phyloP scores from a whole-genome alignment of 2,329 filamentous ascomycete species.

The Pyricularia sp. region DNA sequence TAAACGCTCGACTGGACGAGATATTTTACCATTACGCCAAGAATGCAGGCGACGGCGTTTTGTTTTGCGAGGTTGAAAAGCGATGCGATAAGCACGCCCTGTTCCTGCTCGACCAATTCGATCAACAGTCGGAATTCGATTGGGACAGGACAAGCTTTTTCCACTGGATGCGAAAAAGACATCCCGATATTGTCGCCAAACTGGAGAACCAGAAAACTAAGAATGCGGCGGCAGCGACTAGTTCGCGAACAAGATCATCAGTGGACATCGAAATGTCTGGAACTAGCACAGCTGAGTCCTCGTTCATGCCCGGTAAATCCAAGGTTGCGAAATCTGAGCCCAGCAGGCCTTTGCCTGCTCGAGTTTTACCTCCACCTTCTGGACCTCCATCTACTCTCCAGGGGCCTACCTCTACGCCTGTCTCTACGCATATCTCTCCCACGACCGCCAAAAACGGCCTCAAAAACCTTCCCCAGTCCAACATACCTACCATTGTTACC shows the following conservation, averaged over 20 bases:
- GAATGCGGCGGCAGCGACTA: background rate
- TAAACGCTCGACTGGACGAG: slow-evolving; percentile 13
- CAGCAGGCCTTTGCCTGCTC: background rate
- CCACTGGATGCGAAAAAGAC: slow-evolving; percentile 30
- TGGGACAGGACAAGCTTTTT: slow-evolving; percentile 35
- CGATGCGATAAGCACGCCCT: slow-evolving; percentile 34
- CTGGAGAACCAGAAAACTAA: slow-evolving; percentile 5
- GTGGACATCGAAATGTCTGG: background rate
- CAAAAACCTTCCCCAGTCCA: background rate
- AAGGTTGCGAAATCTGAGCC: background rate
- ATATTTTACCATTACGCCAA: slow-evolving; percentile 35
- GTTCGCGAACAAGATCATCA: background rate
- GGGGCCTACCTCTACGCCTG: background rate
- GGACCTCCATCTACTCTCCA: background rate
- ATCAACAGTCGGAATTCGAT: slow-evolving; percentile 23
- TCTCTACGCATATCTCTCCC: too few species aligned
- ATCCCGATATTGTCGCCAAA: slow-evolving; percentile 17
- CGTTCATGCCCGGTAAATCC: too few species aligned
- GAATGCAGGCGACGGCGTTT: slow-evolving; percentile 37
- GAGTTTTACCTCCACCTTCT: too few species aligned
- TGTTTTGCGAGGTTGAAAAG: slow-evolving; percentile 33
- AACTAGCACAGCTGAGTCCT: background rate
- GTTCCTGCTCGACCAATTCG: slow-evolving; percentile 40
- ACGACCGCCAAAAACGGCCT: too few species aligned
- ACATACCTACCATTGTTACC: slow-evolving; percentile 5